phyloP scores from a whole-genome alignment of 2,329 filamentous ascomycete species.

The Ophiostoma perfectum region DNA sequence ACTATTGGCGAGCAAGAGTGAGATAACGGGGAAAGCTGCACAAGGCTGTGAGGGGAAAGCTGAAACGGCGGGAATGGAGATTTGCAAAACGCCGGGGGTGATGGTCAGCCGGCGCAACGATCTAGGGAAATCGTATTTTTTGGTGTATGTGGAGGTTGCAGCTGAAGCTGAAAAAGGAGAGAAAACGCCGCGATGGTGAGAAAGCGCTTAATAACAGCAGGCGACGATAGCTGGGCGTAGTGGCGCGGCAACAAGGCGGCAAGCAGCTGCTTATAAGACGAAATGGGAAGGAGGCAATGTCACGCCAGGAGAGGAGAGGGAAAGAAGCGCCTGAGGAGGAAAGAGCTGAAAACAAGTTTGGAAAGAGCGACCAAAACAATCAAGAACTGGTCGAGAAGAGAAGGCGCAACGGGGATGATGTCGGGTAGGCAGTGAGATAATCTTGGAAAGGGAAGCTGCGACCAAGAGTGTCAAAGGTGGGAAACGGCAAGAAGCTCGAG shows the following conservation, averaged over 20 bases:
- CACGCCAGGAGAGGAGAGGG: neutral
- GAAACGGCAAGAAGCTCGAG: neutral
- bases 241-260: slow-evolving; percentile 2
- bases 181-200: neutral
- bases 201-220: neutral
- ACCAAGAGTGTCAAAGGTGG: neutral
- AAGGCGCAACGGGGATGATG: neutral
- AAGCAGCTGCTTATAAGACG: neutral
- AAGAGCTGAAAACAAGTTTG: neutral
- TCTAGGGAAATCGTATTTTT: neutral
- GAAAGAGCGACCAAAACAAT: slow-evolving; percentile 13
- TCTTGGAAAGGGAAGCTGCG: neutral
- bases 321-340: neutral
- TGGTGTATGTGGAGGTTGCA: neutral
- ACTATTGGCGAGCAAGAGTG: neutral
- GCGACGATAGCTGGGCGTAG: neutral
- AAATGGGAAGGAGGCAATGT: neutral
- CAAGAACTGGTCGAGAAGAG: neutral
- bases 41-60: neutral
- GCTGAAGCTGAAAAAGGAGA: neutral
- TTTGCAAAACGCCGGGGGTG: neutral
- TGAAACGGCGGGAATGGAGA: neutral
- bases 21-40: neutral
- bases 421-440: neutral
- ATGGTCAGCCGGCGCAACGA: neutral